Evolutionary conservation across 495 filamentous ascomycete genomes (phyloP).

Genomic region (Cercophora scortea): DNA sequence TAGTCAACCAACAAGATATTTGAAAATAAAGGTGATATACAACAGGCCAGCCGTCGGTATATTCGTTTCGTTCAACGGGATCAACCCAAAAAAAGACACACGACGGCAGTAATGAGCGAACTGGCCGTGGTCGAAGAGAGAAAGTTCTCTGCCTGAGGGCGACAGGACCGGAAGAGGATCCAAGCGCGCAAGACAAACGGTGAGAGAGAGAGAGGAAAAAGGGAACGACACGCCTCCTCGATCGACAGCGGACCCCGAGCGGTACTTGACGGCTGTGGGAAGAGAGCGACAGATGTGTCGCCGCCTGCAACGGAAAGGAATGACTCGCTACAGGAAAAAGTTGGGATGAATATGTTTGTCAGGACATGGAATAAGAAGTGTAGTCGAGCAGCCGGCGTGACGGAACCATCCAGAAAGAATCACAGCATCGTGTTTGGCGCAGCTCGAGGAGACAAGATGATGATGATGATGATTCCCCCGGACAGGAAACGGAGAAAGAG

Average conservation of each 20-base stretch:
- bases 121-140: background rate
- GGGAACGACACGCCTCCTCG: slow-evolving; percentile 1
- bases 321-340: slow-evolving; percentile 1
- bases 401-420: background rate
- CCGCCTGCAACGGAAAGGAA: slow-evolving; percentile 1
- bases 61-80: slow-evolving; percentile 11
- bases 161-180: background rate
- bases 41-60: slow-evolving; percentile 15
- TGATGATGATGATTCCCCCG: too few species aligned
- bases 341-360: background rate
- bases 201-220: background rate
- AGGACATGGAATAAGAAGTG: slow-evolving; percentile 3
- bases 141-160: background rate
- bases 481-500: too few species aligned
- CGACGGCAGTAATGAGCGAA: slow-evolving; percentile 4
- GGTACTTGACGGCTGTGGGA: background rate
- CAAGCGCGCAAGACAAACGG: background rate
- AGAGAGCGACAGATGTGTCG: too few species aligned
- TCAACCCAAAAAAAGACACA: slow-evolving; percentile 22
- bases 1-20: too few species aligned
- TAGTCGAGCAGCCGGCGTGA: background rate
- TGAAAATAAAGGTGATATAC: background rate
- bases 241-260: background rate
- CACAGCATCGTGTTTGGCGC: background rate
- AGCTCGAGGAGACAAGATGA: too few species aligned